Evolutionary conservation across 805 yeast species (phyloP).

Genomic region (Metschnikowia kunwiensis): DNA sequence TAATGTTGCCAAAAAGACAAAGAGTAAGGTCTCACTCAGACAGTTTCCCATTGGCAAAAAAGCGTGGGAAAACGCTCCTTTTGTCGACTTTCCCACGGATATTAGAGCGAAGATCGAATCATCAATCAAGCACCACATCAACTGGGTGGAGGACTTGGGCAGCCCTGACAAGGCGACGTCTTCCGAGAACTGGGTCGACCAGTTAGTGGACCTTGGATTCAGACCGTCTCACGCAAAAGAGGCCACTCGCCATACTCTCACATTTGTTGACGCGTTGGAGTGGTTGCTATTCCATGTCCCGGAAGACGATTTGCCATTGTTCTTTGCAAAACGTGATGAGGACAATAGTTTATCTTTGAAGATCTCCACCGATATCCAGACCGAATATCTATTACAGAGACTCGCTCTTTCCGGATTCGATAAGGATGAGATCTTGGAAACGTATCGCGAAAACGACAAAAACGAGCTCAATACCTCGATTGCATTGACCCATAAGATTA

Average conservation of each 20-base stretch:
- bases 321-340: constrained; percentile 53
- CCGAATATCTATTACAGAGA: constrained; percentile 57
- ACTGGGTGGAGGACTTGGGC: constrained; percentile 43
- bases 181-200: constrained; percentile 13
- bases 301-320: constrained; percentile 83
- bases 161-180: neutral
- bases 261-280: constrained; percentile 55
- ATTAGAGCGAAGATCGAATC: constrained; percentile 61
- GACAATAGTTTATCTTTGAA: constrained; percentile 60
- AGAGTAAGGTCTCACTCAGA: constrained; percentile 2
- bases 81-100: constrained; percentile 64
- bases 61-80: constrained; percentile 69
- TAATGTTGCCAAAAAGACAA: neutral
- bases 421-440: constrained; percentile 54
- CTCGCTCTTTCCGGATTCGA: constrained; percentile 69
- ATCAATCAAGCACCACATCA: constrained; percentile 53
- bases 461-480: constrained; percentile 54
- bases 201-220: constrained; percentile 48
- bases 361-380: constrained; percentile 49
- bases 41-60: constrained; percentile 43
- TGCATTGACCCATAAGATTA: constrained; percentile 38
- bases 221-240: constrained; percentile 67
- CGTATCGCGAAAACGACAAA: constrained; percentile 38
- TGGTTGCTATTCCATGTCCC: constrained; percentile 89
- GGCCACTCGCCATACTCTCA: constrained; percentile 55